These are phyloP conservation scores for Hygrophorus russula DNA, from an alignment of 768 basidiomycete genomes.

Conservation along the genomic window DNA sequence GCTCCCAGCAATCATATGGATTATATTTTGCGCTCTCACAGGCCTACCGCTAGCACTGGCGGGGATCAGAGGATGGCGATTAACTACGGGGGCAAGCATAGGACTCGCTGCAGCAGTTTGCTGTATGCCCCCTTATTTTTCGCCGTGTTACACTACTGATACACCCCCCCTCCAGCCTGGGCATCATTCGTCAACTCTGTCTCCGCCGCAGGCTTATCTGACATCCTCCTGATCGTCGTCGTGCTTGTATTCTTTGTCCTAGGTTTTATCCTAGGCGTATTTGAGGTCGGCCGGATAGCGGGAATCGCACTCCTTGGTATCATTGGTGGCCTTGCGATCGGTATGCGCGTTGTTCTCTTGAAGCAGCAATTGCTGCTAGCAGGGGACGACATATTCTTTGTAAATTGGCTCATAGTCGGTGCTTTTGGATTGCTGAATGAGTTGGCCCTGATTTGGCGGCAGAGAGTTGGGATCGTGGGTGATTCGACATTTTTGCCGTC, in stretches of 20 bases:
- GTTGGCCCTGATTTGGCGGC: conserved; percentile 29
- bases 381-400: conserved; percentile 18
- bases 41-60: conserved; percentile 44
- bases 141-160: conserved; percentile 3
- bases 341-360: conserved; percentile 42
- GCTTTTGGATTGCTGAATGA: conserved; percentile 31
- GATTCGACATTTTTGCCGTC: background rate
- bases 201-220: conserved; percentile 34
- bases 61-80: conserved; percentile 46
- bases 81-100: conserved; percentile 43
- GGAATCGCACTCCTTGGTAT: conserved; percentile 36
- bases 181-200: conserved; percentile 49
- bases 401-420: conserved; percentile 46
- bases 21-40: conserved; percentile 36
- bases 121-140: conserved; percentile 19
- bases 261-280: conserved; percentile 43
- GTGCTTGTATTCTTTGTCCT: conserved; percentile 36
- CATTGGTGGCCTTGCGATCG: conserved; percentile 47
- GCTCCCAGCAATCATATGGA: conserved; percentile 45
- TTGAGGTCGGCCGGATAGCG: conserved; percentile 35
- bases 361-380: conserved; percentile 37
- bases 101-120: conserved; percentile 40
- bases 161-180: conserved; percentile 34
- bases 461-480: conserved; percentile 42
- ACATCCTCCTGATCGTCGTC: conserved; percentile 37